Percentiles rank a stretch among this genome's conserved stretches.
Conservation (phyloP, 2,329 filamentous ascomycete species). For the Aspergillus carbonarius region DNA sequence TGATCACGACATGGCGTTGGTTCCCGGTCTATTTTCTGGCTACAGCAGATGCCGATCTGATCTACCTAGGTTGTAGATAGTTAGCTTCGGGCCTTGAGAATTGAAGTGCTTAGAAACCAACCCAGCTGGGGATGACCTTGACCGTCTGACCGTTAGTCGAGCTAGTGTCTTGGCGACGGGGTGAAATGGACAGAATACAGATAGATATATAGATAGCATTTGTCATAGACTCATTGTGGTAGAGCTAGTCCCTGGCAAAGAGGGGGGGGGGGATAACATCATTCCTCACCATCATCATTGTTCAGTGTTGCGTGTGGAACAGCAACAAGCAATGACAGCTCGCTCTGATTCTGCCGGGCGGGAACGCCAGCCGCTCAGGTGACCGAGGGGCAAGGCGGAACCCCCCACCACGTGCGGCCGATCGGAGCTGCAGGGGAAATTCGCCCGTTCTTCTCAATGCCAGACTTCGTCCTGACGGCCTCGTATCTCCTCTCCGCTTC, state of each 20-base stretch:
- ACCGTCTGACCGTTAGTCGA: background rate
- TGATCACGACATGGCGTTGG: background rate
- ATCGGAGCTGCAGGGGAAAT: slow-evolving; percentile 13
- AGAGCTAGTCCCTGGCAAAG: background rate
- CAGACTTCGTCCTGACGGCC: background rate
- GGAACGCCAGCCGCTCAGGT: background rate
- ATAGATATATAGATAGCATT: too few species aligned
- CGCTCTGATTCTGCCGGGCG: background rate
- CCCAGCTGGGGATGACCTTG: background rate
- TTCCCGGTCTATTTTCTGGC: background rate
- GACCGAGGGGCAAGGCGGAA: background rate
- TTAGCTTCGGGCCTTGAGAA: background rate
- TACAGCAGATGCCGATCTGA: background rate
- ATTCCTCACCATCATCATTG: background rate
- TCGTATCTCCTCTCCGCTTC: background rate
- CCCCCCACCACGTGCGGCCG: slow-evolving; percentile 14
- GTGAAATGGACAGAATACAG: background rate
- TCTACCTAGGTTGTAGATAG: background rate
- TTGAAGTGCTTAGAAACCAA: background rate
- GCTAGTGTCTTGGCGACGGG: background rate
- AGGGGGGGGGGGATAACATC: background rate
- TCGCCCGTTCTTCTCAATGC: background rate
- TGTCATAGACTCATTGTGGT: background rate
- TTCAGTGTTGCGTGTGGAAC: background rate
- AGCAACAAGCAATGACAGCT: background rate